Evolutionary conservation across 176 grass and related monocot genomes (phyloP).

Genomic region (Bromus sterilis): DNA sequence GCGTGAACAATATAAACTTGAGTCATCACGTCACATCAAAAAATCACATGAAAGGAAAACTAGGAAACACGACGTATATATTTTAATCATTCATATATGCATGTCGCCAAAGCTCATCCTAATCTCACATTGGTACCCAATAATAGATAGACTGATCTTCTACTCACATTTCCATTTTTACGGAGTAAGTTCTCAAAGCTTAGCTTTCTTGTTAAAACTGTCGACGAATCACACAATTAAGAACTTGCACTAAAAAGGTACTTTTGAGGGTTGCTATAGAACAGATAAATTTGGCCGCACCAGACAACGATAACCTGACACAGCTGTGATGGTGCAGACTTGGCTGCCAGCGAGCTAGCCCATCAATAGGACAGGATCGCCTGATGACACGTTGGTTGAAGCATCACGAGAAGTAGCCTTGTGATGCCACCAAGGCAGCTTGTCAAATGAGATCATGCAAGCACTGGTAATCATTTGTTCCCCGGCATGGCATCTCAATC

Average conservation of each 20-base stretch:
- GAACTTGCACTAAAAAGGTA: background rate
- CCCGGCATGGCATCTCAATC: background rate
- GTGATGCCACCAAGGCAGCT: background rate
- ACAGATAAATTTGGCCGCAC: background rate
- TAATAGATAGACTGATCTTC: slow-evolving; percentile 3
- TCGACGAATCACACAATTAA: background rate
- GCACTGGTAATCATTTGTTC: background rate
- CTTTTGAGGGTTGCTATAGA: background rate
- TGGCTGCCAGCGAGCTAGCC: background rate
- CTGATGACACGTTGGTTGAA: background rate
- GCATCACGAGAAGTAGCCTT: background rate
- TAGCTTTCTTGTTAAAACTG: background rate
- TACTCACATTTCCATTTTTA: background rate
- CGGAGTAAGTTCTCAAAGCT: background rate
- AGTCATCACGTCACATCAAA: background rate
- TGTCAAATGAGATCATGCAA: background rate
- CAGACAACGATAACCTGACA: background rate
- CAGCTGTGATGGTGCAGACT: background rate
- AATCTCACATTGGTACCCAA: background rate
- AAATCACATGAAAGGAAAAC: background rate
- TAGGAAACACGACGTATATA: background rate
- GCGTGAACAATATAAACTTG: slow-evolving; percentile 5
- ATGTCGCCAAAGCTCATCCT: background rate
- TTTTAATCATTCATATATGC: background rate
- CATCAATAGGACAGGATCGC: background rate